phyloP scores from a whole-genome alignment of 2,329 filamentous ascomycete species.

The Trichoderma arundinaceum region DNA sequence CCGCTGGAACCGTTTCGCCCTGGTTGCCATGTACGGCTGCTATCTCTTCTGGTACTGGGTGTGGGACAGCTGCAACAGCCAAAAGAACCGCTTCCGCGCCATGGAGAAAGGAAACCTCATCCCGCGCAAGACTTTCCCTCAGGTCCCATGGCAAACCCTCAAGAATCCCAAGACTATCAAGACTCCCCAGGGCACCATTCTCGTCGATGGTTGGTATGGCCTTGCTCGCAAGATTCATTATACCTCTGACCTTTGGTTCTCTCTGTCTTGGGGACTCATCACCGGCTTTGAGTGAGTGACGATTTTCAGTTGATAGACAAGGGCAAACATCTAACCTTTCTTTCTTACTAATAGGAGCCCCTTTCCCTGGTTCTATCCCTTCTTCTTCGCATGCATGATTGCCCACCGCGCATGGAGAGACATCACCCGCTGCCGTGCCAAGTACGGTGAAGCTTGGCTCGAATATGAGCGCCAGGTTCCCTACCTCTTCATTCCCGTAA shows the following conservation, averaged over 20 bases:
- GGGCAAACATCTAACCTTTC: neutral
- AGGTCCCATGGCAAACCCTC: constrained; percentile 85
- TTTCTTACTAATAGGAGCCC: constrained; percentile 57
- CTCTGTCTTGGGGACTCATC: constrained; percentile 57
- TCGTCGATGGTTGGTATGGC: constrained; percentile 87
- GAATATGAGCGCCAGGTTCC: constrained; percentile 81
- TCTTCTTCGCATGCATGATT: constrained; percentile 85
- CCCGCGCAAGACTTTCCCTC: constrained; percentile 81
- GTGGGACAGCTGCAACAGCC: constrained; percentile 90
- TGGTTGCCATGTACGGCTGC: constrained; percentile 67
- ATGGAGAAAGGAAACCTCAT: constrained; percentile 74
- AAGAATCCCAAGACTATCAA: constrained; percentile 80
- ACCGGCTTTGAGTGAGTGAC: constrained; percentile 53
- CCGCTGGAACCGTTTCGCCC: constrained; percentile 72
- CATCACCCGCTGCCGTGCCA: constrained; percentile 75
- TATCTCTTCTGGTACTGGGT: constrained; percentile 88
- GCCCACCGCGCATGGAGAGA: constrained; percentile 78
- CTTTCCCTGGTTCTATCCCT: constrained; percentile 89
- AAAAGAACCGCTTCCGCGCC: constrained; percentile 91
- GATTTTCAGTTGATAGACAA: neutral
- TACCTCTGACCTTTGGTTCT: constrained; percentile 56
- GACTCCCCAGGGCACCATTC: constrained; percentile 73
- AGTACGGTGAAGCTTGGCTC: constrained; percentile 82
- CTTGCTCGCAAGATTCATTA: constrained; percentile 68
- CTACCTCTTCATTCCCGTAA: constrained; percentile 80